Evolutionary conservation across 2,329 filamentous ascomycete species (phyloP).

Genomic region (Neoarthrinium moseri): DNA sequence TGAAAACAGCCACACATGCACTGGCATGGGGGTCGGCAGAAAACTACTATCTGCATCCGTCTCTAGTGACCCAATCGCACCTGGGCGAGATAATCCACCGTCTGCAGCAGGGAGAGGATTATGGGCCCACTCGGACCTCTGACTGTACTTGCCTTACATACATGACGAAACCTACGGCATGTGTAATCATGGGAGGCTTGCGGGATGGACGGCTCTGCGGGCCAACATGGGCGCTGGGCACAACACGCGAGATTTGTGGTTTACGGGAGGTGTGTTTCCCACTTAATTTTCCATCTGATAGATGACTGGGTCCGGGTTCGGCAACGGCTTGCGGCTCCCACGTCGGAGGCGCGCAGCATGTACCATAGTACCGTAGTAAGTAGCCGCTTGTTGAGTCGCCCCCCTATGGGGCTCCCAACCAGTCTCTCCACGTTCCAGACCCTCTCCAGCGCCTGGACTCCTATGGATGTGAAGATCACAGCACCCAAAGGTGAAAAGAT

Average conservation of each 20-base stretch:
- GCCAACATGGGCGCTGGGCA: no score
- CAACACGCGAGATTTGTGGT: no score
- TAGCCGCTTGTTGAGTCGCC: constrained; percentile 7
- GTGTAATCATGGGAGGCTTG: no score
- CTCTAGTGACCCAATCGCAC: constrained; percentile 15
- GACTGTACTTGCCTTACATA: no score
- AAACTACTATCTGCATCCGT: constrained; percentile 13
- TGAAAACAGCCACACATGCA: not conserved
- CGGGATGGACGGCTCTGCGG: no score
- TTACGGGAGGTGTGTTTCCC: no score
- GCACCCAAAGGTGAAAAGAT: constrained; percentile 4
- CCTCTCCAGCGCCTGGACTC: constrained; percentile 5
- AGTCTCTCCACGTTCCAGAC: constrained; percentile 8
- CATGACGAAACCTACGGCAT: no score
- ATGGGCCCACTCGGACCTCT: not conserved
- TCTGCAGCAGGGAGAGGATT: no score
- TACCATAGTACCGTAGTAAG: not conserved
- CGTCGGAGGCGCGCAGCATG: not conserved
- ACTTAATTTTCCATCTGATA: not conserved
- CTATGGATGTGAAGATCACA: constrained; percentile 7
- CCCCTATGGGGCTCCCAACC: constrained; percentile 7
- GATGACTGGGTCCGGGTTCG: not conserved
- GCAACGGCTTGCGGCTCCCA: constrained; percentile 5
- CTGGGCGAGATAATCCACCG: no score
- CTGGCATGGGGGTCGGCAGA: constrained; percentile 1